Evolutionary conservation across 1,139 yeast species (phyloP).

Genomic region (Zygoascus sp.): DNA sequence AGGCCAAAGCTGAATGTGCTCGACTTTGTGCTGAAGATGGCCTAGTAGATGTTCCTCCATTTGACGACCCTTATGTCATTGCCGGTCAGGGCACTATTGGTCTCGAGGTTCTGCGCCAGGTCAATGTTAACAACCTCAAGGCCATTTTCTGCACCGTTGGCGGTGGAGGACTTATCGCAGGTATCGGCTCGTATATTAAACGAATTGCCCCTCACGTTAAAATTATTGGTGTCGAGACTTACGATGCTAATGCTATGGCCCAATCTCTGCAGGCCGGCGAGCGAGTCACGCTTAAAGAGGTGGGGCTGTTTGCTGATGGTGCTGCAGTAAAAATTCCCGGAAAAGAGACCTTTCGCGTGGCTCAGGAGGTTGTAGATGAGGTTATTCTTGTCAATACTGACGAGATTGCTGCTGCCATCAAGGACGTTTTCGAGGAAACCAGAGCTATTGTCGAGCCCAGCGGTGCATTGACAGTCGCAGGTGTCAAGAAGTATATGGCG

Average conservation of each 20-base stretch:
- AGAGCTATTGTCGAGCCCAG: constrained; percentile 94
- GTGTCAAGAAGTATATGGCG: constrained; percentile 74
- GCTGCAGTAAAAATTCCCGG: constrained; percentile 95
- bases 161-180: constrained; percentile 95
- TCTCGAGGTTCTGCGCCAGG: constrained; percentile 84
- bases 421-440: constrained; percentile 94
- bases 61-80: constrained; percentile 94
- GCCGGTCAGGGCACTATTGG: constrained; percentile 99
- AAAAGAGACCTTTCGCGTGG: constrained; percentile 82
- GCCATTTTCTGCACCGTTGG: constrained; percentile 94
- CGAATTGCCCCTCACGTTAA: constrained; percentile 97
- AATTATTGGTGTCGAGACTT: constrained; percentile 92
- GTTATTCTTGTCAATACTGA: constrained; percentile 85
- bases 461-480: constrained; percentile 95
- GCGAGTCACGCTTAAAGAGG: constrained; percentile 56
- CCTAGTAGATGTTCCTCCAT: constrained; percentile 88
- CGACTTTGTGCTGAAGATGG: constrained; percentile 65
- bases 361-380: constrained; percentile 78
- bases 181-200: constrained; percentile 83
- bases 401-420: constrained; percentile 95
- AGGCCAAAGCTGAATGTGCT: constrained; percentile 84
- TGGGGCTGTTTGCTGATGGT: constrained; percentile 99
- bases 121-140: constrained; percentile 66
- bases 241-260: constrained; percentile 86
- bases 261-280: constrained; percentile 59